Percentiles rank a stretch among this genome's conserved stretches.
These are phyloP conservation scores for Hypoxylon sp. DNA, from an alignment of 2,329 filamentous ascomycete genomes.

Conservation along the genomic window DNA sequence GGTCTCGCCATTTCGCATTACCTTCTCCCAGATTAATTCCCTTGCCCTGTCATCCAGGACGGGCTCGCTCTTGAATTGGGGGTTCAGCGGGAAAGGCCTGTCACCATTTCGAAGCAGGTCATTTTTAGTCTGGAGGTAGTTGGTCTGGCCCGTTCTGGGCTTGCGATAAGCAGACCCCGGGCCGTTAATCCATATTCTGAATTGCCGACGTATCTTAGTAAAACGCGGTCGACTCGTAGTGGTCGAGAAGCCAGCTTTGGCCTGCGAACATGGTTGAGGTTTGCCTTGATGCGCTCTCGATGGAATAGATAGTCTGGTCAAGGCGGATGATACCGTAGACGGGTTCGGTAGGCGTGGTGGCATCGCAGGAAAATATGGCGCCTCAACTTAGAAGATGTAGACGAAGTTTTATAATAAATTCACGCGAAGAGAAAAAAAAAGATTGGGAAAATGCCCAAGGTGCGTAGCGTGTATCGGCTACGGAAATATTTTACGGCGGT, in stretches of 20 bases:
- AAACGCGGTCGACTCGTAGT: constrained; percentile 48
- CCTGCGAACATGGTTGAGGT: constrained; percentile 27
- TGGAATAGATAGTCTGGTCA: constrained; percentile 14
- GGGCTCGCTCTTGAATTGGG: constrained; percentile 76
- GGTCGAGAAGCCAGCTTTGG: constrained; percentile 50
- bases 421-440: constrained; percentile 21
- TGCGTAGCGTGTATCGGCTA: constrained; percentile 17
- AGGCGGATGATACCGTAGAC: constrained; percentile 37
- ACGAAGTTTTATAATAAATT: constrained; percentile 31
- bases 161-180: constrained; percentile 34
- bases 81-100: constrained; percentile 81
- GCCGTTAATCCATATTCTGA: constrained; percentile 45
- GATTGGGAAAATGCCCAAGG: background rate
- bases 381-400: constrained; percentile 35
- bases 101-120: background rate
- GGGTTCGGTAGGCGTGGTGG: constrained; percentile 48
- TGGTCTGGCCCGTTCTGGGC: constrained; percentile 23
- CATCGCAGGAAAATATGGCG: constrained; percentile 43
- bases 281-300: constrained; percentile 11
- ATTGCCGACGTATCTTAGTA: constrained; percentile 45
- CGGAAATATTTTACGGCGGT: constrained; percentile 23
- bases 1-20: constrained; percentile 76
- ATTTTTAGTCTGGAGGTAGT: constrained; percentile 40
- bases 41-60: constrained; percentile 82
- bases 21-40: constrained; percentile 79